Percentiles rank a stretch among this genome's conserved stretches.
These are phyloP conservation scores for Neurospora sp. DNA, from an alignment of 495 filamentous ascomycete genomes.

Conservation along the genomic window DNA sequence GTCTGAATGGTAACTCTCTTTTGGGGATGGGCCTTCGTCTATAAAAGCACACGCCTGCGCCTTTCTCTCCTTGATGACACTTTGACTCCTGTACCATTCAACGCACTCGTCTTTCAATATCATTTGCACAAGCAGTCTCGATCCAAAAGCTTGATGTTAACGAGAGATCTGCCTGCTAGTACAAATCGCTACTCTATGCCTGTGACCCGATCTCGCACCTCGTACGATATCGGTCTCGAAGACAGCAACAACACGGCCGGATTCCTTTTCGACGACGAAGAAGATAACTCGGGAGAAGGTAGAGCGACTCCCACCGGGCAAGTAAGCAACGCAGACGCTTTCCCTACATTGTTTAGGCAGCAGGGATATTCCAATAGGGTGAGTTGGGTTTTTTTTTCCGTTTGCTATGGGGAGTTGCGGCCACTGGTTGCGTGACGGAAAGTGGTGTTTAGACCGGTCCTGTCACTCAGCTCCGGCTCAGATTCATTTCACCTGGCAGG, in stretches of 20 bases:
- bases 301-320: conserved; percentile 42
- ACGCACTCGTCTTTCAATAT: not conserved
- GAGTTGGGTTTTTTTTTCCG: conserved; percentile 28
- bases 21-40: not conserved
- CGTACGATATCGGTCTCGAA: conserved; percentile 50
- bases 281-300: conserved; percentile 52
- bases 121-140: not conserved
- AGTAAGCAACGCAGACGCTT: conserved; percentile 54
- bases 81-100: not conserved
- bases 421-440: not conserved
- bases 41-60: not conserved
- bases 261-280: conserved; percentile 79
- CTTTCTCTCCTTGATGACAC: not conserved
- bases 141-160: conserved; percentile 7
- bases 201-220: conserved; percentile 54
- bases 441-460: not conserved
- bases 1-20: not conserved
- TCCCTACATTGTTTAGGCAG: conserved; percentile 68
- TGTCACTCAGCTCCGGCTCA: not conserved
- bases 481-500: not conserved
- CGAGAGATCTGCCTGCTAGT: conserved; percentile 27
- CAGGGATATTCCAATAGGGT: conserved; percentile 60
- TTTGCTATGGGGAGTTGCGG: not conserved
- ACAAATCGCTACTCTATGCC: conserved; percentile 88
- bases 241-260: conserved; percentile 60